These are phyloP conservation scores for Breynia disticha DNA, from an alignment of 441 rosid species.

Conservation along the genomic window DNA sequence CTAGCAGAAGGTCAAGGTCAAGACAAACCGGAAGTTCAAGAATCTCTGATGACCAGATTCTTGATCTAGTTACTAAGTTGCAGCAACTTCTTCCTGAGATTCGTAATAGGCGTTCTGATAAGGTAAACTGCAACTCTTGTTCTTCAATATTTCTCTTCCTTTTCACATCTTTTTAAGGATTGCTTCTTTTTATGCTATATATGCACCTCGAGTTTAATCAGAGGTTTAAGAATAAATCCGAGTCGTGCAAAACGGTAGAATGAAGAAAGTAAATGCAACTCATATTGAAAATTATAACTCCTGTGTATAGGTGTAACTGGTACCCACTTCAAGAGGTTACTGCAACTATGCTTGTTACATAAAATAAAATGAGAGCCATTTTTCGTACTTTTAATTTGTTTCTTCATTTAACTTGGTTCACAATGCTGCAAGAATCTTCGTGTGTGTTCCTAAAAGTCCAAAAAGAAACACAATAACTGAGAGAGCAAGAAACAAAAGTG, in stretches of 20 bases:
- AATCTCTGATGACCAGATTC: conserved; percentile 78
- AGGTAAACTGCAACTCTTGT: conserved; percentile 30
- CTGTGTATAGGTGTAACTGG: too few species aligned
- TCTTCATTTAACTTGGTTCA: conserved; percentile 1
- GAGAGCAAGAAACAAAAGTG: not conserved
- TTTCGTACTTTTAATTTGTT: not conserved
- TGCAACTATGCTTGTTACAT: too few species aligned
- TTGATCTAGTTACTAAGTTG: conserved; percentile 71
- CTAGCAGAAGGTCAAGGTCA: conserved; percentile 65
- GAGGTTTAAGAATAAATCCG: too few species aligned
- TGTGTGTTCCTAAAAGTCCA: conserved; percentile 1
- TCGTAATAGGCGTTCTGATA: conserved; percentile 47
- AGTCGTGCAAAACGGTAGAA: too few species aligned
- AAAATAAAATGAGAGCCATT: not conserved
- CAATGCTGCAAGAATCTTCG: conserved; percentile 14
- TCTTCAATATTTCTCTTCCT: not conserved
- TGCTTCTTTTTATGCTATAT: not conserved
- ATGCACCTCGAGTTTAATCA: too few species aligned
- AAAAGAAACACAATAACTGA: not conserved
- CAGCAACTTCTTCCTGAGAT: conserved; percentile 81
- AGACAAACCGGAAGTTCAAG: conserved; percentile 59
- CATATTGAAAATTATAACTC: too few species aligned
- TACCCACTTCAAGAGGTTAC: too few species aligned
- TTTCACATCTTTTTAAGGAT: not conserved
- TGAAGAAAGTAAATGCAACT: too few species aligned